Evolutionary conservation across 177 flowering plant species (phyloP).

Genomic region (Vitis hybrid): DNA sequence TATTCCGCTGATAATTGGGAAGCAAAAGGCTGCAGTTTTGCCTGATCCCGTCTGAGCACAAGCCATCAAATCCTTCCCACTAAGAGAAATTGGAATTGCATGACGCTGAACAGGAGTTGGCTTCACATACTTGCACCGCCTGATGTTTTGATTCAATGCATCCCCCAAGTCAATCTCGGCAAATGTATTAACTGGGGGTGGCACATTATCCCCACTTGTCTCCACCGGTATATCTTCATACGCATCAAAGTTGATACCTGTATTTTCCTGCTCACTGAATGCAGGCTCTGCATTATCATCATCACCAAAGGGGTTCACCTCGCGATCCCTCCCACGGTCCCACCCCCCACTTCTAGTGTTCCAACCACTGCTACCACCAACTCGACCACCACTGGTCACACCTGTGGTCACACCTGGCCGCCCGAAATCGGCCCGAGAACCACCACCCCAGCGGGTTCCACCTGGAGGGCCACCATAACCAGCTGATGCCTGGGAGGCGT

Average conservation of each 20-base stretch:
- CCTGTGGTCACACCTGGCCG: conserved; percentile 11
- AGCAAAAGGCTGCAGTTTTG: conserved; percentile 75
- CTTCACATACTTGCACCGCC: conserved; percentile 71
- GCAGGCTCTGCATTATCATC: conserved; percentile 32
- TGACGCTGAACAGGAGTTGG: conserved; percentile 76
- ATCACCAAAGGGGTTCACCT: conserved; percentile 63
- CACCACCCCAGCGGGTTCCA: conserved; percentile 26
- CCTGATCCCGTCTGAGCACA: conserved; percentile 78
- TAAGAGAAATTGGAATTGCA: conserved; percentile 61
- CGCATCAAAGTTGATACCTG: conserved; percentile 72
- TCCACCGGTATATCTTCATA: conserved; percentile 78
- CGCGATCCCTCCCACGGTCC: conserved; percentile 42
- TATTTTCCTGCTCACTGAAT: conserved; percentile 42
- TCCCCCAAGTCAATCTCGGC: conserved; percentile 71
- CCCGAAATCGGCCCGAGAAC: conserved; percentile 21
- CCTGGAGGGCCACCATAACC: conserved; percentile 25
- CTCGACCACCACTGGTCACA: conserved; percentile 21
- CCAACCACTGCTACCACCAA: conserved; percentile 46
- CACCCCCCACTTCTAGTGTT: conserved; percentile 32
- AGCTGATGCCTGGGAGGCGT: conserved; percentile 5
- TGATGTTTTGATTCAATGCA: conserved; percentile 55
- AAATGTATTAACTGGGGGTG: conserved; percentile 65
- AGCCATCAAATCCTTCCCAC: conserved; percentile 66
- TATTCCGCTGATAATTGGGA: conserved; percentile 70
- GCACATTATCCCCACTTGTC: conserved; percentile 70